These are phyloP conservation scores for Stachybotrys echinatus DNA, from an alignment of 2,329 filamentous ascomycete genomes.

Conservation along the genomic window DNA sequence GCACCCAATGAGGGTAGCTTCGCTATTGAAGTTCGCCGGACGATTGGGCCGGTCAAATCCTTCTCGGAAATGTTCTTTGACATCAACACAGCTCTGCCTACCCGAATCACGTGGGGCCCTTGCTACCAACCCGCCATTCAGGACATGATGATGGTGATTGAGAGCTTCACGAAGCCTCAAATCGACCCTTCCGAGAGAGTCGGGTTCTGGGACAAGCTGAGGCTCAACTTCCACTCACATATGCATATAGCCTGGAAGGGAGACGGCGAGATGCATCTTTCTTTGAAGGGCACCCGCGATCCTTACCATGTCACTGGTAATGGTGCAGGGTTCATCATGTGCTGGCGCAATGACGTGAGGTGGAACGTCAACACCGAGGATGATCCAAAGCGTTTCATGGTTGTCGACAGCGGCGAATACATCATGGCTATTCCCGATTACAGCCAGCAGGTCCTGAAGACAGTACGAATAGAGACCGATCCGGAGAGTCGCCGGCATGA, in stretches of 20 bases:
- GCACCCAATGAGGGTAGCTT: slow-evolving; percentile 60
- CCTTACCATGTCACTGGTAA: slow-evolving; percentile 90
- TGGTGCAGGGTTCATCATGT: slow-evolving; percentile 95
- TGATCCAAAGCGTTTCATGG: slow-evolving; percentile 91
- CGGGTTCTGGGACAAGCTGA: slow-evolving; percentile 98
- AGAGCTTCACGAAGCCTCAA: slow-evolving; percentile 94
- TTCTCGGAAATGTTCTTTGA: slow-evolving; percentile 90
- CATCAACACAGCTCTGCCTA: slow-evolving; percentile 89
- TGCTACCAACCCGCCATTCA: slow-evolving; percentile 97
- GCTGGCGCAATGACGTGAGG: slow-evolving; percentile 90
- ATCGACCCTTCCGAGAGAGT: slow-evolving; percentile 89
- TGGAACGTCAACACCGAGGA: slow-evolving; percentile 81
- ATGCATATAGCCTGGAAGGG: slow-evolving; percentile 88
- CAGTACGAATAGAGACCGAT: slow-evolving; percentile 43
- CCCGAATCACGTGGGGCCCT: slow-evolving; percentile 92
- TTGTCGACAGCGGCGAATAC: slow-evolving; percentile 90
- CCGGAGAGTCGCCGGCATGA: slow-evolving; percentile 56
- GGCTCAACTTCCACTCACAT: slow-evolving; percentile 88
- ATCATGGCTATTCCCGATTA: slow-evolving; percentile 93
- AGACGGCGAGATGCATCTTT: slow-evolving; percentile 90
- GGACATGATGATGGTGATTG: slow-evolving; percentile 99
- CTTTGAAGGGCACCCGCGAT: slow-evolving; percentile 86
- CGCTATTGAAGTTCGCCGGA: slow-evolving; percentile 80
- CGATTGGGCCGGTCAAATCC: slow-evolving; percentile 91
- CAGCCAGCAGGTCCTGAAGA: slow-evolving; percentile 75